phyloP scores from a whole-genome alignment of 495 filamentous ascomycete species.

The Lasiosphaeriaceae sp. region DNA sequence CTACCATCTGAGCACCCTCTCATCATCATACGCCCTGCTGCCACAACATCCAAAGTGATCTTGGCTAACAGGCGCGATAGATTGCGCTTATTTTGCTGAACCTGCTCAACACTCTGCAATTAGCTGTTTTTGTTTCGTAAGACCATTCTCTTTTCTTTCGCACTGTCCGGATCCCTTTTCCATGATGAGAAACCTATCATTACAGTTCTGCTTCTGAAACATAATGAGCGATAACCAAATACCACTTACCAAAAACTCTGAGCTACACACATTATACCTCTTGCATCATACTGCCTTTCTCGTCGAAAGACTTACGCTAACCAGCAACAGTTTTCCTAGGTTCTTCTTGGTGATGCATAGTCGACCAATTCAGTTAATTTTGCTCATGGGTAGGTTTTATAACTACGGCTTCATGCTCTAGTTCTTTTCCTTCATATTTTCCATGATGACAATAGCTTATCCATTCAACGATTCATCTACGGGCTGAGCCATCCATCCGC shows the following conservation, averaged over 20 bases:
- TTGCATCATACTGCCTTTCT: conserved; percentile 5
- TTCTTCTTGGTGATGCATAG: no score
- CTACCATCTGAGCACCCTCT: conserved; percentile 84
- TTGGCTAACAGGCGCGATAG: conserved; percentile 17
- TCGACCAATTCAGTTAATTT: no score
- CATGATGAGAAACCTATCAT: conserved; percentile 71
- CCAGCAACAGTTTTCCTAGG: not conserved
- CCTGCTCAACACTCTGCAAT: not conserved
- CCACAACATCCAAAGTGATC: conserved; percentile 9
- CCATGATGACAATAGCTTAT: conserved; percentile 98
- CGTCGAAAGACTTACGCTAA: conserved; percentile 15
- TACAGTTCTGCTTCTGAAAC: conserved; percentile 98
- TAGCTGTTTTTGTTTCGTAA: conserved; percentile 16
- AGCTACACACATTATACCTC: conserved; percentile 25
- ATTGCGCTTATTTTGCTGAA: not conserved
- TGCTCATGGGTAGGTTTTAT: no score
- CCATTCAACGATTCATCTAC: conserved; percentile 88
- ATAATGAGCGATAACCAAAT: conserved; percentile 68
- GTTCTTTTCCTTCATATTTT: conserved; percentile 8
- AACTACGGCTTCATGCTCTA: no score
- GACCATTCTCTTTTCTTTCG: not conserved
- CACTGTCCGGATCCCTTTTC: conserved; percentile 22
- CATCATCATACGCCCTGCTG: conserved; percentile 1
- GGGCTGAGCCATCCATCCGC: conserved; percentile 71
- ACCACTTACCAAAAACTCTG: conserved; percentile 62